phyloP scores from a whole-genome alignment of 2,329 filamentous ascomycete genomes.

The Fusarium miscanthi region DNA sequence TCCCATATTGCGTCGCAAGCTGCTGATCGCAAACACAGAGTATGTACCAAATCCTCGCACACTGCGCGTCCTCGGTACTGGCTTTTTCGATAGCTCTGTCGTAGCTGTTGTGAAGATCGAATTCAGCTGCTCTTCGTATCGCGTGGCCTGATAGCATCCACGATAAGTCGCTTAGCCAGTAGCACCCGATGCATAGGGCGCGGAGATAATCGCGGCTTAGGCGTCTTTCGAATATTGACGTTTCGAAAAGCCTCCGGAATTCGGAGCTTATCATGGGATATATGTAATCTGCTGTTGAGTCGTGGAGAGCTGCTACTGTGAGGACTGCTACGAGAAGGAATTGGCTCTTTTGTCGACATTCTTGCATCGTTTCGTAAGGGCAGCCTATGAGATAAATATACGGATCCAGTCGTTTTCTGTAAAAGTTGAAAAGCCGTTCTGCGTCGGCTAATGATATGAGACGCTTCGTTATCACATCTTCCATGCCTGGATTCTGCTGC shows the following conservation, averaged over 20 bases:
- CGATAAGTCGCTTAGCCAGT: slow-evolving; percentile 70
- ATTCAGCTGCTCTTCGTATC: slow-evolving; percentile 59
- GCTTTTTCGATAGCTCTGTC: slow-evolving; percentile 51
- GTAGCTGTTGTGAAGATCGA: slow-evolving; percentile 55
- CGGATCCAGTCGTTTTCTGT: slow-evolving; percentile 60
- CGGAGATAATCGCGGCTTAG: slow-evolving; percentile 63
- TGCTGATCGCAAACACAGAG: slow-evolving; percentile 70
- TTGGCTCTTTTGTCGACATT: slow-evolving; percentile 64
- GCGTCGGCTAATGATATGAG: slow-evolving; percentile 58
- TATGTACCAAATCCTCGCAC: slow-evolving; percentile 68
- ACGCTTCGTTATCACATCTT: slow-evolving; percentile 52
- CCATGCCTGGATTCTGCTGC: slow-evolving; percentile 15
- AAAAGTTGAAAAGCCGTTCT: slow-evolving; percentile 61
- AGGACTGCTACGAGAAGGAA: slow-evolving; percentile 66
- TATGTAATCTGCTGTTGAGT: slow-evolving; percentile 61
- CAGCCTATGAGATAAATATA: slow-evolving; percentile 63
- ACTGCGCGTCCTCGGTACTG: slow-evolving; percentile 54
- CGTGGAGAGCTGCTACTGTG: slow-evolving; percentile 67
- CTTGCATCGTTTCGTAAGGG: slow-evolving; percentile 59
- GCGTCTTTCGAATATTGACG: slow-evolving; percentile 49
- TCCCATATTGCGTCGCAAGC: slow-evolving; percentile 69
- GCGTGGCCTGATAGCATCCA: slow-evolving; percentile 69
- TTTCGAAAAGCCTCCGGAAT: slow-evolving; percentile 64
- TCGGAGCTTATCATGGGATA: slow-evolving; percentile 65
- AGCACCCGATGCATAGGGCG: slow-evolving; percentile 68